Conservation (phyloP, 2,329 filamentous ascomycete genomes). For the Plenodomus lindquistii region DNA sequence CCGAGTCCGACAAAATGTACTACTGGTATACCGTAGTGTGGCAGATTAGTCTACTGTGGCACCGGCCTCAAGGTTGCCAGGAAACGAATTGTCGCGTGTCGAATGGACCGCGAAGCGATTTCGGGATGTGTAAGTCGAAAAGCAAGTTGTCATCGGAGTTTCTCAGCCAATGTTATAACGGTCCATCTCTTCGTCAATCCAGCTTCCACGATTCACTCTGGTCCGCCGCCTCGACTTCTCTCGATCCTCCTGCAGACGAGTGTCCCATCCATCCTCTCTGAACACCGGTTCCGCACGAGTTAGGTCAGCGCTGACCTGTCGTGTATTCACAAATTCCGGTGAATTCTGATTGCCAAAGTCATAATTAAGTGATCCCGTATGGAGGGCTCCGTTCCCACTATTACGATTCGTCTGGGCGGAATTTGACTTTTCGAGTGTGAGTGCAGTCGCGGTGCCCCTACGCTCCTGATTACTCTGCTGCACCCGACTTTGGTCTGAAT, state of each 20-base stretch:
- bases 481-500: slow-evolving; percentile 18
- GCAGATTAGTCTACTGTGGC: background rate
- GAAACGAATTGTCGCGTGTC: background rate
- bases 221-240: slow-evolving; percentile 27
- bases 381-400: slow-evolving; percentile 2
- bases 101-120: background rate
- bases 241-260: slow-evolving; percentile 14
- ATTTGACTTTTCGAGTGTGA: slow-evolving; percentile 24
- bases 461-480: slow-evolving; percentile 8
- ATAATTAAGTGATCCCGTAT: slow-evolving; percentile 7
- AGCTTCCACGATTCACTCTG: slow-evolving; percentile 20
- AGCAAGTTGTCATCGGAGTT: background rate
- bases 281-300: slow-evolving; percentile 23
- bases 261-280: slow-evolving; percentile 17
- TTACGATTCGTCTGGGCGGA: slow-evolving; percentile 7
- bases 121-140: background rate
- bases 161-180: slow-evolving; percentile 36
- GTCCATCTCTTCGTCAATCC: slow-evolving; percentile 44
- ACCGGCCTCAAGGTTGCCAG: background rate
- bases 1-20: too few relatives aligned
- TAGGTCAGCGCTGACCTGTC: slow-evolving; percentile 21
- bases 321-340: slow-evolving; percentile 37
- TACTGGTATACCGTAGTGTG: too few relatives aligned
- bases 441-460: slow-evolving; percentile 11
- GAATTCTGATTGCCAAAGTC: slow-evolving; percentile 15